A percentile compares a stretch with the other conserved stretches of the same genome.
Conservation (phyloP, 2,329 filamentous ascomycete genomes). For the Phoma sp. region DNA sequence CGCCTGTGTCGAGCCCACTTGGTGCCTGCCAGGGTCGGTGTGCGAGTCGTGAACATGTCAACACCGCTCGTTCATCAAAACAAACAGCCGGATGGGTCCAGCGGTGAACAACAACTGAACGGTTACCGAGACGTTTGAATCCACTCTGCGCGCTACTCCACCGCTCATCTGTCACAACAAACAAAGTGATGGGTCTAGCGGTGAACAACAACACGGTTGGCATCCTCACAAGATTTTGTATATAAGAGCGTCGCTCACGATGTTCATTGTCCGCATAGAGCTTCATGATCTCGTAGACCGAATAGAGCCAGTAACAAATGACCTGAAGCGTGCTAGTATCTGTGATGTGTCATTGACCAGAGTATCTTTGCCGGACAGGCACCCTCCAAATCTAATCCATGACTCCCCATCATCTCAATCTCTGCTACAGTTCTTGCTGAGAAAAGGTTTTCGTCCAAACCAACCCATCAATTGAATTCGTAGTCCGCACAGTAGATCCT, state of each 20-base stretch:
- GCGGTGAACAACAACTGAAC: constrained; percentile 19
- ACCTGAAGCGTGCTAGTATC: no score
- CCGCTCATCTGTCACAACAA: constrained; percentile 20
- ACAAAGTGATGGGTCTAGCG: constrained; percentile 9
- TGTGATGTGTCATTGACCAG: no score
- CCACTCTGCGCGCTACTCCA: constrained; percentile 15
- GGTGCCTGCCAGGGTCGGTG: constrained; percentile 5
- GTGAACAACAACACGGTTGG: constrained; percentile 11
- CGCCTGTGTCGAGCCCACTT: constrained; percentile 13
- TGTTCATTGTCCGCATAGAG: neutral
- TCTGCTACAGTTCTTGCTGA: no score
- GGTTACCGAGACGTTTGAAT: constrained; percentile 15
- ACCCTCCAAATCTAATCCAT: no score
- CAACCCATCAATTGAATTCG: no score
- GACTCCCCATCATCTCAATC: no score
- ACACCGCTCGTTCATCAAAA: constrained; percentile 19
- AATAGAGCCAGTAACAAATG: no score
- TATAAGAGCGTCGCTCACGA: constrained; percentile 7
- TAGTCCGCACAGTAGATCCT: no score
- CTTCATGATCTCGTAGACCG: neutral
- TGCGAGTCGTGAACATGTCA: constrained; percentile 18
- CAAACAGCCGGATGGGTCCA: constrained; percentile 16
- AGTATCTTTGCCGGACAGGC: no score
- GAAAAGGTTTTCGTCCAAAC: no score
- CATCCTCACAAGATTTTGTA: constrained; percentile 4